Evolutionary conservation across 495 filamentous ascomycete genomes (phyloP).

Genomic region (Penicillium diatomitis): DNA sequence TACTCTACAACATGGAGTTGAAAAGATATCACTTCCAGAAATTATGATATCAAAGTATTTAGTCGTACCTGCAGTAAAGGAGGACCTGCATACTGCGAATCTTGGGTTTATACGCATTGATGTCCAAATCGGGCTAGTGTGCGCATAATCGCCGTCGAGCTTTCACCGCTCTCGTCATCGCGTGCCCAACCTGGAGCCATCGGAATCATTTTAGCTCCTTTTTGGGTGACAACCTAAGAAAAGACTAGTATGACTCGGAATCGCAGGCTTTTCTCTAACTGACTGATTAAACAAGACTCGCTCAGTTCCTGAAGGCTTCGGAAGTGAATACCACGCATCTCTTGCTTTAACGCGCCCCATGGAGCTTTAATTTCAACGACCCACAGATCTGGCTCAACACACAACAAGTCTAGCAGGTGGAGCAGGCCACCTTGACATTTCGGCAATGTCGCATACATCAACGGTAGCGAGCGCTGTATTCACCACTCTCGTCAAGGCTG

Average conservation of each 20-base stretch:
- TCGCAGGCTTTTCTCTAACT: no score
- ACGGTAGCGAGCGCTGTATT: conserved; percentile 20
- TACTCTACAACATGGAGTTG: no score
- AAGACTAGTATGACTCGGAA: no score
- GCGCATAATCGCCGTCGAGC: conserved; percentile 1
- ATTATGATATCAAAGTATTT: not conserved
- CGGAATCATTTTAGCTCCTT: not conserved
- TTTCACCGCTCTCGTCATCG: conserved; percentile 1
- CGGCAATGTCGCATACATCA: conserved; percentile 26
- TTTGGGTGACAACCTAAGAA: not conserved
- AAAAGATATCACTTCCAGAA: no score
- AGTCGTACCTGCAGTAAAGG: not conserved
- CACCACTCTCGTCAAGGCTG: conserved; percentile 13
- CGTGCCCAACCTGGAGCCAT: not conserved
- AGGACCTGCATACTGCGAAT: not conserved
- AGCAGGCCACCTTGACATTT: not conserved
- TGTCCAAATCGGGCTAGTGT: not conserved
- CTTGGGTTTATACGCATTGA: not conserved
- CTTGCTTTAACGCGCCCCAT: conserved; percentile 8
- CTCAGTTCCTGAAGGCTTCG: not conserved
- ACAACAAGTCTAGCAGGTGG: not conserved
- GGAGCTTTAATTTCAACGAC: conserved; percentile 6
- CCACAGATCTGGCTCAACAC: conserved; percentile 1
- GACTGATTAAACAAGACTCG: no score
- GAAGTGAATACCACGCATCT: not conserved